Conservation (phyloP, 2,329 filamentous ascomycete genomes). For the Phaeoacremonium minimum region DNA sequence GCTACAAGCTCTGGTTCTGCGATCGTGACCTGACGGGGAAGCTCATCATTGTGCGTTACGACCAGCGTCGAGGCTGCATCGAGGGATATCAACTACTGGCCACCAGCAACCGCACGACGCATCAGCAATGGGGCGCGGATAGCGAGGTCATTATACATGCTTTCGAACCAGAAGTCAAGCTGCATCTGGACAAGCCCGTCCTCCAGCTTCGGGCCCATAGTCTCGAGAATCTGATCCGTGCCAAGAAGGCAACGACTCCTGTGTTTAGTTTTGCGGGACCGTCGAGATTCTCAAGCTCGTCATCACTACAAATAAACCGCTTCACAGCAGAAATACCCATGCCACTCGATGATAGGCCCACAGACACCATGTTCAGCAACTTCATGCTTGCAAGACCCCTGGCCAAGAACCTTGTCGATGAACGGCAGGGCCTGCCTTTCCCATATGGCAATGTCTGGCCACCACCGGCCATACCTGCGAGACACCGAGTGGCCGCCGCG, state of each 20-base stretch:
- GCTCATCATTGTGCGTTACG: conserved; percentile 72
- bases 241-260: conserved; percentile 5
- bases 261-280: neutral
- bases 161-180: conserved; percentile 64
- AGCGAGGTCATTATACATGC: conserved; percentile 63
- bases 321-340: conserved; percentile 51
- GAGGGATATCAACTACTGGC: conserved; percentile 76
- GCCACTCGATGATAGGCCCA: conserved; percentile 34
- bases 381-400: conserved; percentile 61
- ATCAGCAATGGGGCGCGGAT: conserved; percentile 63
- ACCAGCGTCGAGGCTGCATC: conserved; percentile 68
- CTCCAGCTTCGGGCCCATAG: conserved; percentile 44
- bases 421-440: conserved; percentile 23
- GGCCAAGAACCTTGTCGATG: conserved; percentile 25
- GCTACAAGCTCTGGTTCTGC: conserved; percentile 80
- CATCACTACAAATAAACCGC: conserved; percentile 19
- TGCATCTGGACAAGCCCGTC: conserved; percentile 72
- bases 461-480: conserved; percentile 63
- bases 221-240: conserved; percentile 14
- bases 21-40: conserved; percentile 71
- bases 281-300: neutral
- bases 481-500: conserved; percentile 41
- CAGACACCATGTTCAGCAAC: conserved; percentile 55
- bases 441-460: conserved; percentile 68
- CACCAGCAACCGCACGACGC: conserved; percentile 47